Base-by-base conservation (phyloP, 2,329 filamentous ascomycete species). In the Nigrograna mackinnonii region DNA sequence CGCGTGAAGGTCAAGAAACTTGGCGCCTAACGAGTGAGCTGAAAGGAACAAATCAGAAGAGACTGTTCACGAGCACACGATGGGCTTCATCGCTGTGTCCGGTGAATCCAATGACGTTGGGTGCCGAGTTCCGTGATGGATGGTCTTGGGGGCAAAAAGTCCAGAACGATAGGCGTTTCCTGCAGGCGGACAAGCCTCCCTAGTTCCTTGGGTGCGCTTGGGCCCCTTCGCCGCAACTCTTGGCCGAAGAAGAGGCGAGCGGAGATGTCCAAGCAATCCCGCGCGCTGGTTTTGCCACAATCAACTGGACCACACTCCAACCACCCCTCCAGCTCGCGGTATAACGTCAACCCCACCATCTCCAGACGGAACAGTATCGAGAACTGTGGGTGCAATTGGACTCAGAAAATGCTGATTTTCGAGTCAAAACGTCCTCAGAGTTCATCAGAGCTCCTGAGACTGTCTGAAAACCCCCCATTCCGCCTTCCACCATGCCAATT, bases 201-300 rank as follows among this genome's bases (percentile, higher is more conserved):
- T 39, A 41, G 37, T 24, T 30, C 17, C 41, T 44, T 41, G 37
- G 41, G 22, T 16, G 39, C 18, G 2, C 35, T 52, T 33, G 55
- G 50, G n/a, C n/a, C n/a, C n/a, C n/a, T n/a, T n/a, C n/a, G n/a
- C n/a, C n/a, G n/a, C n/a, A n/a, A n/a, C n/a, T n/a, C n/a, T n/a
- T n/a, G n/a, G n/a, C n/a, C 52, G 21, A 22, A 35, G 46, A 33
- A 40, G 35, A 52, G 44, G 47, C 49, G 44, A 52, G 59, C 56
- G 59, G 56, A 55, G 57, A 33, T n/a, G n/a, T 26, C 51, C 58
- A 57, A 55, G 60, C 54, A 53, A 46, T 34, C 41, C 41, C 41
- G 30, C 46, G 46, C 44, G 47, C 47, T 43, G n/a, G n/a, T n/a
- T n/a, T n/a, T n/a, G n/a, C n/a, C n/a, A n/a, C n/a, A n/a, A n/a